These are phyloP conservation scores for Gloeopeniophorella convolvens DNA, from an alignment of 768 basidiomycete species.

Conservation along the genomic window DNA sequence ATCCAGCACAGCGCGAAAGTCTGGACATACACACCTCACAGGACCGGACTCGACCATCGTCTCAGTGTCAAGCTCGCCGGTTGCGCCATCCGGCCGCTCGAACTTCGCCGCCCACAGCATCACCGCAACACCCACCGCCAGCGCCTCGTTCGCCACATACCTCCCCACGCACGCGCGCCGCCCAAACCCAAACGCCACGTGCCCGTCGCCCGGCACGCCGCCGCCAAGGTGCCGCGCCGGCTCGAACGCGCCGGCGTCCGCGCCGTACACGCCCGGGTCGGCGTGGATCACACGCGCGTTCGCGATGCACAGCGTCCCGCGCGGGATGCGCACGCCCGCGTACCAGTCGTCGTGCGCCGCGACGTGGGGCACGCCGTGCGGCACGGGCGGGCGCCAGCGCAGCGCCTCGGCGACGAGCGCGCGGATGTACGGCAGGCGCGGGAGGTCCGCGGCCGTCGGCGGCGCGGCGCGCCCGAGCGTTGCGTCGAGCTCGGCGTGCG, in stretches of 20 bases:
- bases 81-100: background rate
- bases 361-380: constrained; percentile 18
- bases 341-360: constrained; percentile 8
- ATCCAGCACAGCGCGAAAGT: no score
- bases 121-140: background rate
- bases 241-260: background rate
- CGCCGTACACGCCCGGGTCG: background rate
- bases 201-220: background rate
- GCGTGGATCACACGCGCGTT: constrained; percentile 1
- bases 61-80: background rate
- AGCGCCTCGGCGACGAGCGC: constrained; percentile 30
- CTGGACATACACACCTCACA: background rate
- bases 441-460: constrained; percentile 30
- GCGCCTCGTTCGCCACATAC: background rate
- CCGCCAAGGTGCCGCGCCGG: background rate
- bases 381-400: constrained; percentile 23
- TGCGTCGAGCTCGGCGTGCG: constrained; percentile 37
- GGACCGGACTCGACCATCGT: background rate
- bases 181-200: background rate
- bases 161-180: background rate
- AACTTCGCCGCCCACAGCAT: no score
- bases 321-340: constrained; percentile 14
- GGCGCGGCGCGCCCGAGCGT: constrained; percentile 31
- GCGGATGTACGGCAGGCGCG: constrained; percentile 32
- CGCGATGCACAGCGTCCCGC: background rate